Conservation (phyloP, 2,329 filamentous ascomycete genomes). For the Sclerotinia sclerotiorum region DNA sequence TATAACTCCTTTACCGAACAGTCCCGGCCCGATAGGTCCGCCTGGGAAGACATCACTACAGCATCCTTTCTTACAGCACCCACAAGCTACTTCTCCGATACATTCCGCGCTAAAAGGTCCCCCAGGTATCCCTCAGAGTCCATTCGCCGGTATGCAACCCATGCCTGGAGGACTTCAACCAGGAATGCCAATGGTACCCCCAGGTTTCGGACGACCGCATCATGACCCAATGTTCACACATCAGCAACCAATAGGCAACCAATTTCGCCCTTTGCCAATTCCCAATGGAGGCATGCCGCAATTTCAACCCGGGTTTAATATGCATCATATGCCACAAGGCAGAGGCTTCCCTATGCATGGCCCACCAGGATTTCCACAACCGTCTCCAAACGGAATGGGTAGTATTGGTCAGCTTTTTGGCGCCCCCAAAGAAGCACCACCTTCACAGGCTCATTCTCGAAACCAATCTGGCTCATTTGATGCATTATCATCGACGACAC, state of each 20-base stretch:
- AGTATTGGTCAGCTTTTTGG: constrained; percentile 45
- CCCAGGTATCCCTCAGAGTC: constrained; percentile 50
- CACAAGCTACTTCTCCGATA: constrained; percentile 65
- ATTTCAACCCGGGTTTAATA: constrained; percentile 60
- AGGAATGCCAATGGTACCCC: constrained; percentile 43
- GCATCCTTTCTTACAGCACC: constrained; percentile 53
- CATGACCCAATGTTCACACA: constrained; percentile 57
- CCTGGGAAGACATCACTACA: constrained; percentile 57
- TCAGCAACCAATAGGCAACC: constrained; percentile 53
- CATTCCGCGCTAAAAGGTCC: constrained; percentile 57
- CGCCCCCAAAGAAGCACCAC: constrained; percentile 43
- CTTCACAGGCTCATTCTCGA: constrained; percentile 64
- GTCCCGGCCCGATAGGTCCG: constrained; percentile 62
- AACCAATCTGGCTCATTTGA: constrained; percentile 74
- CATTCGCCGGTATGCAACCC: constrained; percentile 51
- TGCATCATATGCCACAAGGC: constrained; percentile 59
- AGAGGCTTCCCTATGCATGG: constrained; percentile 42
- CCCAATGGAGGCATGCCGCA: constrained; percentile 48
- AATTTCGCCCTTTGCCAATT: constrained; percentile 53
- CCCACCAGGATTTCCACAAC: constrained; percentile 56
- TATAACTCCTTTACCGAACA: constrained; percentile 63
- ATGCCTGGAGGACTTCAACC: constrained; percentile 58
- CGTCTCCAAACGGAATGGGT: constrained; percentile 45
- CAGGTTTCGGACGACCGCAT: constrained; percentile 46
- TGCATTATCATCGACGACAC: constrained; percentile 47